Conservation (phyloP, 2,329 filamentous ascomycete species). For the Didymella segeticola region DNA sequence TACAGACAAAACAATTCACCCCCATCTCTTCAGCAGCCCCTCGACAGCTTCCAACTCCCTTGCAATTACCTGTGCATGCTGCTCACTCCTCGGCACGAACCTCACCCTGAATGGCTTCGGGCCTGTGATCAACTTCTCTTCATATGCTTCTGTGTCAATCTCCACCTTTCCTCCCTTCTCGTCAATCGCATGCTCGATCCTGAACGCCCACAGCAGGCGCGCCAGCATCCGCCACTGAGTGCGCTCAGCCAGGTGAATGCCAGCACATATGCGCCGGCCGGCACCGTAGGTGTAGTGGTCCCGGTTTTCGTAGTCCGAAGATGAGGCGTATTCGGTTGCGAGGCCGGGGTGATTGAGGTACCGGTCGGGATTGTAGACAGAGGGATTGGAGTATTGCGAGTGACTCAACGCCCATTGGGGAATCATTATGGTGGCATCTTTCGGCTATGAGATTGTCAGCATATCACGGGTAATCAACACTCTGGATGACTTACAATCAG, state of each 20-base stretch:
- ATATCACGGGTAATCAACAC: no score
- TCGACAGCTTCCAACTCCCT: constrained; percentile 39
- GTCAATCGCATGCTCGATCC: constrained; percentile 40
- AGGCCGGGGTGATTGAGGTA: constrained; percentile 40
- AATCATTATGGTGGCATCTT: constrained; percentile 39
- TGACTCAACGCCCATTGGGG: constrained; percentile 34
- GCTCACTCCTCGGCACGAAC: constrained; percentile 55
- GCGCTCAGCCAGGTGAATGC: constrained; percentile 61
- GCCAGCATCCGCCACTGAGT: constrained; percentile 52
- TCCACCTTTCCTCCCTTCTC: constrained; percentile 52
- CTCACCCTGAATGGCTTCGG: constrained; percentile 61
- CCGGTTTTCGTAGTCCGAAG: constrained; percentile 43
- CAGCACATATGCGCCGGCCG: constrained; percentile 58
- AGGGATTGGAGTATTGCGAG: constrained; percentile 30
- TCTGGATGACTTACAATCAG: constrained; percentile 21
- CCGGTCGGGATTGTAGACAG: constrained; percentile 47
- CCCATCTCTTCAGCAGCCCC: constrained; percentile 29
- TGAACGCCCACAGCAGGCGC: constrained; percentile 60
- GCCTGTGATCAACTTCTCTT: constrained; percentile 45
- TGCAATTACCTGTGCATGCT: constrained; percentile 41
- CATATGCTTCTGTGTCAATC: constrained; percentile 39
- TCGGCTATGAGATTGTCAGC: constrained; percentile 19
- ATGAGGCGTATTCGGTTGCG: constrained; percentile 47
- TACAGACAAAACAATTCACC: constrained; percentile 7
- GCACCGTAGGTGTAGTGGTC: constrained; percentile 59